Base-by-base conservation (phyloP, 345 rosid species). In the Hibiscus tridactylites region DNA sequence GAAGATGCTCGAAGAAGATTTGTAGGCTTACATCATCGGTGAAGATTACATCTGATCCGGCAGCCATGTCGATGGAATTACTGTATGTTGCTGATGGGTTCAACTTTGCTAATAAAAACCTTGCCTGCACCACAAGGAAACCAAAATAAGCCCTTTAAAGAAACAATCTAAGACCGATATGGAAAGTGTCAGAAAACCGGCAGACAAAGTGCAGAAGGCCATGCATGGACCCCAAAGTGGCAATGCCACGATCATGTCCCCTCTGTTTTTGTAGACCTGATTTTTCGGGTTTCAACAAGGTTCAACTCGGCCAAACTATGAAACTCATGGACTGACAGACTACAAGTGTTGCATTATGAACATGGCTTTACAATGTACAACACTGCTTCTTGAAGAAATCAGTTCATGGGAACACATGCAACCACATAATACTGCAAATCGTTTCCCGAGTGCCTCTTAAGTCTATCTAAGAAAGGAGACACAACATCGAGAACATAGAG, bases 11-110 rank as follows among this genome's bases (percentile, higher is more conserved):
- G 9, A 92, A 81, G 80, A 95, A 95, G 61, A 95, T 97, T 81
- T 92, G 97, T 70, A 95, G 88, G 84, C 96, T 92, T 69, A 95
- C 99, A 60, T 95, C 99, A 58, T 95, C 99, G 0, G 98, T 95
- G 80, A 92, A 95, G 57, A 95, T 90, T 75, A 95, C 76, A 42
- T 95, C 99, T 1, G 98, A 85, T 17, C 98, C 99, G 50, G 85
- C 89, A 3, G 98, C 88, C 84, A 90, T 79, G 70, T 95, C 97
- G n/a, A 76, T 79, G 46, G 93, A 78, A 37, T 85, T 92, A 66
- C 84, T 95, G 81, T 95, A 90, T 16, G 96, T 95, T 39, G 98
- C 94, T 52, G 98, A 95, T 71, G 98, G 99, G 80, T 92, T 95
- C 87, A 95, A 78, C 85, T 92, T 95, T 0, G 97, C 99, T 83